Evolutionary conservation across 192 early-diverging fungal genomes (phyloP), one percentile per base, ranked within the genome.

Genomic region (Backusella tarrabulga): DNA sequence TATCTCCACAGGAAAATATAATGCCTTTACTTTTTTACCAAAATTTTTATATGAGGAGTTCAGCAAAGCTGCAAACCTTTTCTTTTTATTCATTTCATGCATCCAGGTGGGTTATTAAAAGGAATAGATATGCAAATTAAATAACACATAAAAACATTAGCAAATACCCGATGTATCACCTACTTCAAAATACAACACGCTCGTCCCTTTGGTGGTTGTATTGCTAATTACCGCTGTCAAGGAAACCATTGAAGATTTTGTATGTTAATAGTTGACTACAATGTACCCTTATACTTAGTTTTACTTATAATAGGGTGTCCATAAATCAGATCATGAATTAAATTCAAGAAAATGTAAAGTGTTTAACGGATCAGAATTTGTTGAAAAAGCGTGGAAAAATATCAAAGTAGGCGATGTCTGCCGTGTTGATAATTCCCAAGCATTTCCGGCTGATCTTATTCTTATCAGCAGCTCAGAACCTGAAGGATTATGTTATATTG

Each of bases 1-100:
- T 38, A 93, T 99, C 75, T 95, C 95, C n/a, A 98, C 98, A 17
- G 93, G 94, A 63, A 99, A 99, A 87, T 99, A 99, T 88, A 97
- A 95, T 81, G 60, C 90, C 29, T 52, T 91, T 26, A 95, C 97
- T n/a, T 99, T 99, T 79, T 74, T 99, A 73, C 94, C 94, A 72
- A 97, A 95, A 87, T 98, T 98, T 79, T 86, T 99, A 42, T 93
- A 91, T 72, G 97, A 97, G 83, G 96, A 99, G 88, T 99, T 99
- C 76, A 94, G 93, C 67, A 97, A 97, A 86, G 97, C 98, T 82
- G 98, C 98, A 41, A 99, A 99, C 85, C 85, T 98, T 80, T 99
- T 98, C 81, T 99, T 99, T 88, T 84, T 99, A 85, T 97, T 99
- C 82, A 99, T 95, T 19, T 96, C 94, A 19, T 90, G 90, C 67